These are phyloP conservation scores for Croton laevigatus DNA, from an alignment of 441 rosid genomes.

Conservation along the genomic window DNA sequence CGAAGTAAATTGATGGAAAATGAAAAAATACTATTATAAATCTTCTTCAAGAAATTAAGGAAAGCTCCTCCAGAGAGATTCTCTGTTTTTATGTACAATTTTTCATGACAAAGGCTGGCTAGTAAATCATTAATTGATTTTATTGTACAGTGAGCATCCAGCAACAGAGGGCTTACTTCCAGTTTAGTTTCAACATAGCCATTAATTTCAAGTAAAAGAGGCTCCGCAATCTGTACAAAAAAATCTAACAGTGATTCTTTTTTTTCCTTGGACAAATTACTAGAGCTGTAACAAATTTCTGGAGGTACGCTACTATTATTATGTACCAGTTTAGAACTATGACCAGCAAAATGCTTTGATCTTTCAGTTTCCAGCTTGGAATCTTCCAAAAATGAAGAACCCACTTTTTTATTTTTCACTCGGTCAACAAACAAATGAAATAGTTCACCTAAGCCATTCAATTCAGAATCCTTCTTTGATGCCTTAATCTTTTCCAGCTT, in stretches of 20 bases:
- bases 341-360: conserved; percentile 32
- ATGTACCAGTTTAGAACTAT: conserved; percentile 16
- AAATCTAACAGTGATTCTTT: conserved; percentile 70
- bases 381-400: conserved; percentile 37
- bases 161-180: conserved; percentile 37
- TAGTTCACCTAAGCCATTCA: conserved; percentile 62
- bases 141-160: conserved; percentile 46
- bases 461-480: conserved; percentile 43
- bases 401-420: conserved; percentile 55
- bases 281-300: conserved; percentile 34
- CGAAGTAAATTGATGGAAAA: conserved; percentile 42
- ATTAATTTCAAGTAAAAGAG: conserved; percentile 58
- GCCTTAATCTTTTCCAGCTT: conserved; percentile 48
- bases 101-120: conserved; percentile 45
- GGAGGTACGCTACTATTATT: conserved; percentile 31
- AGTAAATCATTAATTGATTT: conserved; percentile 60
- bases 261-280: conserved; percentile 53
- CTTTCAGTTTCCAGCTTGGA: conserved; percentile 32
- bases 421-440: conserved; percentile 61
- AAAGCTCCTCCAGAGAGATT: conserved; percentile 82
- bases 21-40: conserved; percentile 46
- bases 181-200: conserved; percentile 38
- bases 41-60: conserved; percentile 66
- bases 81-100: conserved; percentile 67
- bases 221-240: conserved; percentile 85